Conservation (phyloP, 352 stramenopile species). For the Elongisporangium prolatum region DNA sequence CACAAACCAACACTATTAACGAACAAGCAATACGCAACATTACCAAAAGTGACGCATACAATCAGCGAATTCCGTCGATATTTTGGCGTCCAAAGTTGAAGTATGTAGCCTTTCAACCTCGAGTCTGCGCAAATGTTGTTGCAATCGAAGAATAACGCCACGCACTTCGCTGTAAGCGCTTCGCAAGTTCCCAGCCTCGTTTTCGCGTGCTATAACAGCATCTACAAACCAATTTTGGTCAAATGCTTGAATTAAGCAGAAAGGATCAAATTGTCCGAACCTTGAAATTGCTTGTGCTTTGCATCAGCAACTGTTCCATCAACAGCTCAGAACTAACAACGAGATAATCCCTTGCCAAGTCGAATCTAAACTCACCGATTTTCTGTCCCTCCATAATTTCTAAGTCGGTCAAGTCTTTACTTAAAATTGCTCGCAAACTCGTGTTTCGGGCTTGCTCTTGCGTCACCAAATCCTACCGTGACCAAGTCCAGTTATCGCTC, state of each 20-base stretch:
- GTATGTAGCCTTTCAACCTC: background rate
- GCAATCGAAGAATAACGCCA: background rate
- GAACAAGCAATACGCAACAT: no score
- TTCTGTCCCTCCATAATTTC: background rate
- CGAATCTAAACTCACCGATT: background rate
- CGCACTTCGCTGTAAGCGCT: background rate
- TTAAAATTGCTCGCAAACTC: background rate
- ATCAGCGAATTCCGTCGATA: background rate
- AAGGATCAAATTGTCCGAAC: background rate
- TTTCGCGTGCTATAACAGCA: background rate
- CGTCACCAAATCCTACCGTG: background rate
- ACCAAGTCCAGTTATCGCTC: background rate
- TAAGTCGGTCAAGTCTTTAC: background rate
- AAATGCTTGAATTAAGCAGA: background rate
- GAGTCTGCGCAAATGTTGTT: background rate
- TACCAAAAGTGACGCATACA: background rate
- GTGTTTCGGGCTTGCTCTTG: background rate
- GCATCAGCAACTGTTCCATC: background rate
- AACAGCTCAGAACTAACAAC: background rate
- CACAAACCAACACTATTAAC: background rate
- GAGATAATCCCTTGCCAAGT: background rate
- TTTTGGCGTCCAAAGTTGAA: background rate
- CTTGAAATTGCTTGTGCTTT: background rate
- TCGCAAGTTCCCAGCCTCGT: background rate
- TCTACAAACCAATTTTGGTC: background rate